Percentiles rank a stretch among this genome's conserved stretches.
Evolutionary conservation across 2,329 filamentous ascomycete genomes (phyloP).

Genomic region (Cryphonectria carpinicola): DNA sequence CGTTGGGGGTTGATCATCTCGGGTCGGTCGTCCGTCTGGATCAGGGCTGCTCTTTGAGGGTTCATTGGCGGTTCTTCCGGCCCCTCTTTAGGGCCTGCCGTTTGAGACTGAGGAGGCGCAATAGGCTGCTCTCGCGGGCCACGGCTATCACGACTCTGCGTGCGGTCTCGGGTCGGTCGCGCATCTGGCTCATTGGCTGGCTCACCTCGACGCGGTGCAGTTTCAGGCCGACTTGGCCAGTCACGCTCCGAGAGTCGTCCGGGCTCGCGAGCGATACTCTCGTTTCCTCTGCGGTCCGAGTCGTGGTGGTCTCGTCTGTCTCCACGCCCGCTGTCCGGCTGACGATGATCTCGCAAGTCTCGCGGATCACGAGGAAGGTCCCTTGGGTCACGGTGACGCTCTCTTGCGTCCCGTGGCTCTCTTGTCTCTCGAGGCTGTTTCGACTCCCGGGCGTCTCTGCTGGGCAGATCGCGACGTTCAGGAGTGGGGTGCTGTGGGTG

Average conservation of each 20-base stretch:
- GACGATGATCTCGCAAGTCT: constrained; percentile 35
- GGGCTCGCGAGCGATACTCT: constrained; percentile 42
- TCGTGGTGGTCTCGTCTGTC: constrained; percentile 44
- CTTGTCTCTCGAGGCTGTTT: constrained; percentile 45
- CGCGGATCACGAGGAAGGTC: constrained; percentile 37
- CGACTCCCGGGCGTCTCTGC: constrained; percentile 42
- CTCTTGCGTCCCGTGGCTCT: constrained; percentile 42
- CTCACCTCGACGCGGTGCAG: constrained; percentile 42
- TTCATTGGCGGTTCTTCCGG: constrained; percentile 56
- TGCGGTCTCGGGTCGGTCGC: constrained; percentile 44
- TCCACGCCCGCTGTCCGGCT: constrained; percentile 25
- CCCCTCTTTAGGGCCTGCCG: constrained; percentile 37
- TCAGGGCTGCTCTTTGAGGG: constrained; percentile 57
- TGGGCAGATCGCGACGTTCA: constrained; percentile 35
- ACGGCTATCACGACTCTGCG: constrained; percentile 32
- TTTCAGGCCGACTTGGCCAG: constrained; percentile 37
- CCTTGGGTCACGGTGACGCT: constrained; percentile 26
- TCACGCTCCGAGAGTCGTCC: constrained; percentile 45
- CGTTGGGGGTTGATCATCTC: constrained; percentile 54
- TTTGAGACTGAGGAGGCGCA: constrained; percentile 17
- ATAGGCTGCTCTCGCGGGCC: constrained; percentile 32
- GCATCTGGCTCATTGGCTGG: constrained; percentile 38
- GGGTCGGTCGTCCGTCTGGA: constrained; percentile 44
- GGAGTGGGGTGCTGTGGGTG: constrained; percentile 50
- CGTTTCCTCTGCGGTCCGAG: constrained; percentile 49